Percentiles rank a stretch among this genome's conserved stretches.
Evolutionary conservation across 176 grass and related monocot genomes (phyloP).

Genomic region (Ampelocalamus luodianensis): DNA sequence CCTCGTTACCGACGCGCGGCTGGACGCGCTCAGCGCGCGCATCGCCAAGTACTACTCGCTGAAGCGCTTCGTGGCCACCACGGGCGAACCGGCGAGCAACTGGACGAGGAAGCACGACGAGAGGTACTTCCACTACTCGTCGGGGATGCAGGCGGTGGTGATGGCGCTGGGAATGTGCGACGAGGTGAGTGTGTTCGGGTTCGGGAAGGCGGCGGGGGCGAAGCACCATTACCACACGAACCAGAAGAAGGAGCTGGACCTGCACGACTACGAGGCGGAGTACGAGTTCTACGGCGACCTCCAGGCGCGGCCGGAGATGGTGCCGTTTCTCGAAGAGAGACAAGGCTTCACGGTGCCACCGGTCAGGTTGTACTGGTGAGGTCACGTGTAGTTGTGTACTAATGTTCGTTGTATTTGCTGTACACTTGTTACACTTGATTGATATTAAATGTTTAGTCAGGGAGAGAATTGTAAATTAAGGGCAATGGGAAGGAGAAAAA

Average conservation of each 20-base stretch:
- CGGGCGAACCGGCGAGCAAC: constrained; percentile 44
- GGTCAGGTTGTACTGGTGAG: constrained; percentile 43
- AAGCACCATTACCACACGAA: constrained; percentile 90
- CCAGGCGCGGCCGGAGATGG: constrained; percentile 52
- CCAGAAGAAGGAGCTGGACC: constrained; percentile 71
- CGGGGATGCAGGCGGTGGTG: constrained; percentile 78
- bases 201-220: constrained; percentile 62
- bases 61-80: constrained; percentile 57
- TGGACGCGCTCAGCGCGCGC: constrained; percentile 73
- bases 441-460: neutral
- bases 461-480: constrained; percentile 39
- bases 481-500: neutral
- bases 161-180: constrained; percentile 67
- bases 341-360: constrained; percentile 42
- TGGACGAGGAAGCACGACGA: constrained; percentile 69
- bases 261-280: constrained; percentile 92
- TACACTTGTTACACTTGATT: constrained; percentile 18
- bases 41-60: constrained; percentile 85
- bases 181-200: constrained; percentile 67
- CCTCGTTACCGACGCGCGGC: constrained; percentile 66
- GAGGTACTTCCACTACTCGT: constrained; percentile 83
- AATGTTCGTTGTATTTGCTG: constrained; percentile 4
- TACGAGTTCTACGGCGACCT: constrained; percentile 82
- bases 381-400: neutral
- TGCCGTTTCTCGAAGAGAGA: constrained; percentile 60